Conservation (phyloP, 805 yeast genomes). For the Nakazawaea holstii region DNA sequence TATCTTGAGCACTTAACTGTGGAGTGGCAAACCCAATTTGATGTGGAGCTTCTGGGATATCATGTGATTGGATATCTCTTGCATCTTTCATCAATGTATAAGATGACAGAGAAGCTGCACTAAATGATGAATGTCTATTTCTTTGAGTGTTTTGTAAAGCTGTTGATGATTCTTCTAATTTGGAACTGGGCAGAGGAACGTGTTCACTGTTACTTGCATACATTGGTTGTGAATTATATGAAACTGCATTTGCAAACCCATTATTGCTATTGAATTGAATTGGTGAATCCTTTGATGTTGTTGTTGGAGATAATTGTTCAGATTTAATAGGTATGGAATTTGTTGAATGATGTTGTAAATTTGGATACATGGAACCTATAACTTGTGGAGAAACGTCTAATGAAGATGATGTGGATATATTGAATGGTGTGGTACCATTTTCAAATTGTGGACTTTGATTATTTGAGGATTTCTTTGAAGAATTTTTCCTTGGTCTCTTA, state of each 20-base stretch:
- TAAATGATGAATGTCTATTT: constrained; percentile 52
- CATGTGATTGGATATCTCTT: constrained; percentile 23
- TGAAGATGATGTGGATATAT: not conserved
- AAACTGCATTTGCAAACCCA: no score
- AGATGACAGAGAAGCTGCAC: constrained; percentile 57
- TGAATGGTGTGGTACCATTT: not conserved
- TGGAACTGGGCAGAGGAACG: not conserved
- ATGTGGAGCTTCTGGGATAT: constrained; percentile 43
- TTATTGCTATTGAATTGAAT: no score
- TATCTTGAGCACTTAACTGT: constrained; percentile 50
- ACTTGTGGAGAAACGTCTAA: constrained; percentile 7
- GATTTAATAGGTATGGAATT: no score
- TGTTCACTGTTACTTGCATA: constrained; percentile 1
- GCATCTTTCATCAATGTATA: constrained; percentile 51
- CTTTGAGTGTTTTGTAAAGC: not conserved
- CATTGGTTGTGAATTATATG: constrained; percentile 1
- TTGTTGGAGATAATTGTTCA: constrained; percentile 6
- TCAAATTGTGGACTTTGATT: no score
- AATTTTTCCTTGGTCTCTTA: not conserved
- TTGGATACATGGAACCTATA: not conserved
- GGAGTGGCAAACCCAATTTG: constrained; percentile 84
- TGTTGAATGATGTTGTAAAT: not conserved
- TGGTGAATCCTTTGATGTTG: no score
- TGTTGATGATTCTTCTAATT: not conserved
- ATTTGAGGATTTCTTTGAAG: not conserved